phyloP scores from a whole-genome alignment of 129 eudicot species.

The Chrysanthemum lavandulifolium region DNA sequence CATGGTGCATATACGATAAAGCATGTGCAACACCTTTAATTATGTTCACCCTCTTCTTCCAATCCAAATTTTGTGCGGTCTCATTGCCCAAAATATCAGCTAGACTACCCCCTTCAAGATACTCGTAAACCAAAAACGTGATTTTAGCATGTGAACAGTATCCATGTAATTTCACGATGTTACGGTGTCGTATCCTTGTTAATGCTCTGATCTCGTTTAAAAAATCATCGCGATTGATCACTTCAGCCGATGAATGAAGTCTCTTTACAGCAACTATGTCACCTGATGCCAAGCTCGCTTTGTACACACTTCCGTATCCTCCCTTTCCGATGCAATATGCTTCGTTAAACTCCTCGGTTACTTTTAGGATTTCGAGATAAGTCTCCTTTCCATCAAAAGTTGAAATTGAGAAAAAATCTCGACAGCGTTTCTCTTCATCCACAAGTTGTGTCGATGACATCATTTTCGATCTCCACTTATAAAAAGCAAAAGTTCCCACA shows the following conservation, averaged over 20 bases:
- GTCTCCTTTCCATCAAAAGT: constrained; percentile 26
- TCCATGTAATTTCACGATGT: constrained; percentile 30
- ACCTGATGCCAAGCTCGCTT: constrained; percentile 10
- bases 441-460: not conserved
- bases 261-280: constrained; percentile 19
- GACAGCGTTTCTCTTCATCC: no score
- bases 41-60: constrained; percentile 32
- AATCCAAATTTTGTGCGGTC: constrained; percentile 17
- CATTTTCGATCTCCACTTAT: not conserved
- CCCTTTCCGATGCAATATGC: constrained; percentile 27
- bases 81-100: not conserved
- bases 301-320: constrained; percentile 26
- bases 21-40: constrained; percentile 38
- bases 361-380: constrained; percentile 19
- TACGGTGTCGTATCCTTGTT: constrained; percentile 23
- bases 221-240: constrained; percentile 1
- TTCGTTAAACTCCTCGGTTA: constrained; percentile 11
- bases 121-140: constrained; percentile 25
- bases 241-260: constrained; percentile 4
- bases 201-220: constrained; percentile 17
- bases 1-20: constrained; percentile 44
- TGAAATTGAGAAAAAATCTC: no score
- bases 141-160: constrained; percentile 21
- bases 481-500: not conserved
- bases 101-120: constrained; percentile 19